These are phyloP conservation scores for Sporothrix schenckii DNA, from an alignment of 2,329 filamentous ascomycete species.

Conservation along the genomic window DNA sequence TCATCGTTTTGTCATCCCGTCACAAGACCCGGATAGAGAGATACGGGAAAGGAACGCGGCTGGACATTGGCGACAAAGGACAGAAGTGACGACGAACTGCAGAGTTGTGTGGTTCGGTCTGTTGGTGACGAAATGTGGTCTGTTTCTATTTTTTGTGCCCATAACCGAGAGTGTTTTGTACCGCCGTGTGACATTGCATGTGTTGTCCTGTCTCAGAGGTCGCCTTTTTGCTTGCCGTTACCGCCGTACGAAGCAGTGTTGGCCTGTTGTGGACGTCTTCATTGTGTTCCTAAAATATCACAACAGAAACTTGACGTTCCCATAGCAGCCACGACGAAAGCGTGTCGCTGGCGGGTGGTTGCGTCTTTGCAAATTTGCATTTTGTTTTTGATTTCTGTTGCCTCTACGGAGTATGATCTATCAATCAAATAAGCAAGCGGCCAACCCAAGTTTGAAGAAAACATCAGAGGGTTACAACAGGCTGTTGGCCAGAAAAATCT, in stretches of 20 bases:
- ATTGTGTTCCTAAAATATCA: slow-evolving; percentile 7
- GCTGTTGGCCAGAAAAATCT: background rate
- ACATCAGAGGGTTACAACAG: too few species aligned
- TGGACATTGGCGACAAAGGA: too few species aligned
- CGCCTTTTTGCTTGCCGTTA: background rate
- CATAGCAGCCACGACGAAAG: background rate
- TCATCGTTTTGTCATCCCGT: slow-evolving; percentile 11
- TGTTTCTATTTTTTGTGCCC: background rate
- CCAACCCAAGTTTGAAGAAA: too few species aligned
- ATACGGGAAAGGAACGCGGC: too few species aligned
- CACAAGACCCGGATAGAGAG: slow-evolving; percentile 20
- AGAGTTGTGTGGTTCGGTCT: background rate
- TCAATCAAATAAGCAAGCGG: too few species aligned
- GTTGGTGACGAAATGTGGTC: slow-evolving; percentile 10
- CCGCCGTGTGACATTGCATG: background rate
- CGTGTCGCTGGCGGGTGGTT: background rate
- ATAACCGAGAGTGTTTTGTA: background rate
- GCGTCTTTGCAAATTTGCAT: background rate
- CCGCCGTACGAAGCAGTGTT: slow-evolving; percentile 4
- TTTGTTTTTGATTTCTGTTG: too few species aligned
- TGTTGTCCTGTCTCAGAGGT: slow-evolving; percentile 3
- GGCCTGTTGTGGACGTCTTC: background rate
- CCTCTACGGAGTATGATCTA: too few species aligned
- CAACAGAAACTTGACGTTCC: background rate
- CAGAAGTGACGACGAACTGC: too few species aligned